Base-by-base conservation (phyloP, 192 early-diverging fungal genomes). In the Rhizophlyctis rosea region DNA sequence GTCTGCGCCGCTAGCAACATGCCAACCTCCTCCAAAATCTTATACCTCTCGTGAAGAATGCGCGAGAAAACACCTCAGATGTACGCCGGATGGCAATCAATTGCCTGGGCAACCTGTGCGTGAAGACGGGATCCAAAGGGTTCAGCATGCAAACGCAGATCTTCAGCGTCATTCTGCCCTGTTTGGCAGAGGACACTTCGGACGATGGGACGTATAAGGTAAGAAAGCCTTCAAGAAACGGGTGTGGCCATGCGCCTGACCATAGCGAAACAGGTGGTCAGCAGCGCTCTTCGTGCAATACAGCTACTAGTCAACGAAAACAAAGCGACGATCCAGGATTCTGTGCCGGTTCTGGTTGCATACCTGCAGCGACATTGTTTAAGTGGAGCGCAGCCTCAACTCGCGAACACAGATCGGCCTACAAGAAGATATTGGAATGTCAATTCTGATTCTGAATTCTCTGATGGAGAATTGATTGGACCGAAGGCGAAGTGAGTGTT, bases 91-190 rank as follows among this genome's bases (percentile, higher is more conserved):
- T 88, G 82, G 83, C 87, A 0, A 68, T 90, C 57, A 82, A 79
- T 54, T 87, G 86, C 61, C 52, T 90, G n/a, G 85, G 83, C 23
- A 89, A 88, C 54, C 29, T 82, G 21, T 84, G 82, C 44, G 68
- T 75, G n/a, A 80, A 78, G 29, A 81, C 79, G 18, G 87, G 86
- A 14, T 30, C 78, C 3, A 81, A 85, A 25, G 59, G 75, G 34
- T 67, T 74, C 14, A 33, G 50, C 4, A 61, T 78, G 49, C 82
- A 84, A 59, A 68, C 69, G 14, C 30, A 59, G 24, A 76, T 87
- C 33, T 84, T 78, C 50, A 74, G 76, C 18, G 58, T 80, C 3
- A 50, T 88, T 7, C 50, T 85, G 16, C 57, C 62, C 18, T 81
- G 76, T 59, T 50, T 87, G 50, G 23, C 31, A 24, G 50, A 24